A percentile compares a stretch with the other conserved stretches of the same genome.
phyloP scores from a whole-genome alignment of 2,329 filamentous ascomycete species.

The Colletotrichum ledebouriae region DNA sequence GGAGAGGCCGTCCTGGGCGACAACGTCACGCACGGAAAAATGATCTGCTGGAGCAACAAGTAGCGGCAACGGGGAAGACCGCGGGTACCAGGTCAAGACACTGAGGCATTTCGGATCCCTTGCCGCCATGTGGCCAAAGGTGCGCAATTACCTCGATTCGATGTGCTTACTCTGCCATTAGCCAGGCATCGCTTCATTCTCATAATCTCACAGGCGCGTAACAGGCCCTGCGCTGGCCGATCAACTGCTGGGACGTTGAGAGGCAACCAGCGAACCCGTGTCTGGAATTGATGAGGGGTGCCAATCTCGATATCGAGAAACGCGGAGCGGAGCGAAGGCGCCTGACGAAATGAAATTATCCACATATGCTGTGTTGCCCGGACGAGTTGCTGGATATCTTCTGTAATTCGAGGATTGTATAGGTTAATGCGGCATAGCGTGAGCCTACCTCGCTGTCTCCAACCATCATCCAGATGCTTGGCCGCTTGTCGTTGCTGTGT shows the following conservation, averaged over 20 bases:
- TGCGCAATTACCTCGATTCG: conserved; percentile 13
- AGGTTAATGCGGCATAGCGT: no score
- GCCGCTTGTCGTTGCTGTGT: conserved; percentile 29
- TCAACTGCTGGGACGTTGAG: conserved; percentile 7
- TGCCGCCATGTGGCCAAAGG: conserved; percentile 34
- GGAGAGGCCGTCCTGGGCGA: conserved; percentile 2
- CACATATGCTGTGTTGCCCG: conserved; percentile 34
- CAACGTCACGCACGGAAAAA: conserved; percentile 22
- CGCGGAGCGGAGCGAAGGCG: conserved; percentile 22
- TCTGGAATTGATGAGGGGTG: conserved; percentile 30
- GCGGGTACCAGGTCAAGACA: conserved; percentile 20
- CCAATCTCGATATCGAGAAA: conserved; percentile 34
- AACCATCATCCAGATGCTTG: conserved; percentile 6
- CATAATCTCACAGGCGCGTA: background rate
- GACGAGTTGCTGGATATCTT: conserved; percentile 35
- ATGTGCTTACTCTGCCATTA: conserved; percentile 9
- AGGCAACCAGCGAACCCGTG: conserved; percentile 16
- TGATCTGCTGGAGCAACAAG: conserved; percentile 1
- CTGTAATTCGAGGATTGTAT: conserved; percentile 11
- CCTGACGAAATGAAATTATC: conserved; percentile 36
- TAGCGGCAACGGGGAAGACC: conserved; percentile 17
- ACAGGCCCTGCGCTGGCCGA: conserved; percentile 14
- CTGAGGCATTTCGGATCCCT: conserved; percentile 8
- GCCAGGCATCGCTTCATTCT: conserved; percentile 13
- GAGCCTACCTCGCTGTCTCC: conserved; percentile 5